phyloP scores from a whole-genome alignment of 2,329 filamentous ascomycete genomes.

The Thermothelomyces thermophilus region DNA sequence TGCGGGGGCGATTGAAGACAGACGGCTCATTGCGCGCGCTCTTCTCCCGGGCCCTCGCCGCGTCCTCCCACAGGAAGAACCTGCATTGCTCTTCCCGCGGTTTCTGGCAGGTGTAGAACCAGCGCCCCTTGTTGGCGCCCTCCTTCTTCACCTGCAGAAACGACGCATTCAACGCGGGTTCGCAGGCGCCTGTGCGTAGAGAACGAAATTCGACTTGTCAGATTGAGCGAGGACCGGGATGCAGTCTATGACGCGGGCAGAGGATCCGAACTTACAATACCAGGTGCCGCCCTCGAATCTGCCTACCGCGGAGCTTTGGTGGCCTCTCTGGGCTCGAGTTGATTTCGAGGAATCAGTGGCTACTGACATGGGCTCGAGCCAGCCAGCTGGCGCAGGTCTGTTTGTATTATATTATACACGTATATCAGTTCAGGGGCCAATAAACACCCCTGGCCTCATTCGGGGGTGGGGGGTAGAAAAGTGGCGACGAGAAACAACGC shows the following conservation, averaged over 20 bases:
- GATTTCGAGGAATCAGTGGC: neutral
- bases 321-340: too few relatives aligned
- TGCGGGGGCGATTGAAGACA: too few relatives aligned
- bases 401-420: too few relatives aligned
- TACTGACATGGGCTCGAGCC: too few relatives aligned
- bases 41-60: constrained; percentile 30
- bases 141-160: constrained; percentile 35
- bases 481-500: too few relatives aligned
- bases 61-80: constrained; percentile 42
- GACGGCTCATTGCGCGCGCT: constrained; percentile 2
- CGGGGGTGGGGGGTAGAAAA: too few relatives aligned
- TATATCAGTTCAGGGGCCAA: too few relatives aligned
- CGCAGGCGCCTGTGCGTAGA: constrained; percentile 6
- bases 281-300: too few relatives aligned
- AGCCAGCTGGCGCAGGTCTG: too few relatives aligned
- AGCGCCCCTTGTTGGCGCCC: constrained; percentile 34
- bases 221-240: too few relatives aligned
- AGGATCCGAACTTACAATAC: neutral
- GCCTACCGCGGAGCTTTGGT: too few relatives aligned
- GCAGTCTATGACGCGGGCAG: neutral
- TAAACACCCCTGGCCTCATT: too few relatives aligned
- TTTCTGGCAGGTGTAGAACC: constrained; percentile 38
- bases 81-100: constrained; percentile 30
- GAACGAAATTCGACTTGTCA: neutral
- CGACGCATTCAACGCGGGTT: constrained; percentile 30